Evolutionary conservation across 2,329 filamentous ascomycete genomes (phyloP).

Genomic region (Microthyrium microscopicum): DNA sequence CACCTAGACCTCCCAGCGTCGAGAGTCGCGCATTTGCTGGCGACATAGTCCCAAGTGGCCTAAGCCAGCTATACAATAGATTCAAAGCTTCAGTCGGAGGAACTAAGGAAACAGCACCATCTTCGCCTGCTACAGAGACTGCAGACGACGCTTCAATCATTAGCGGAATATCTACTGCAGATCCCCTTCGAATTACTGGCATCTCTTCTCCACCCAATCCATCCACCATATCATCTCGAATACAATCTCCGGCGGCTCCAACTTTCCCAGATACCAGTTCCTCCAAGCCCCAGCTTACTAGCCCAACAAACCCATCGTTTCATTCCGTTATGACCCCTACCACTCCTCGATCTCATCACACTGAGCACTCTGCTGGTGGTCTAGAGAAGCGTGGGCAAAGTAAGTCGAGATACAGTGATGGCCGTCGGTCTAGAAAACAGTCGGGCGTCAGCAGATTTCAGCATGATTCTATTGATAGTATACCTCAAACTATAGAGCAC

Average conservation of each 20-base stretch:
- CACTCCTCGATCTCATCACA: too few relatives aligned
- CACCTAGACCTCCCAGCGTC: conserved; percentile 40
- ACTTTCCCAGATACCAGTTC: neutral
- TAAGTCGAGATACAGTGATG: too few relatives aligned
- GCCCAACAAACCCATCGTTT: neutral
- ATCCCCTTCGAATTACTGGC: neutral
- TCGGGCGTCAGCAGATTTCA: too few relatives aligned
- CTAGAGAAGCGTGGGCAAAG: too few relatives aligned
- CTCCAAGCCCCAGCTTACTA: neutral
- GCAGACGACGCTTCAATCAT: conserved; percentile 14
- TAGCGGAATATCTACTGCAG: conserved; percentile 10
- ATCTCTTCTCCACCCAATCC: conserved; percentile 20
- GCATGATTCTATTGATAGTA: too few relatives aligned
- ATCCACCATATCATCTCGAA: conserved; percentile 19
- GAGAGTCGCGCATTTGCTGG: conserved; percentile 55
- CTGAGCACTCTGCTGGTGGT: too few relatives aligned
- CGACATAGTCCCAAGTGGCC: conserved; percentile 65
- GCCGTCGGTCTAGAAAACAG: too few relatives aligned
- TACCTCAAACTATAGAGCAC: too few relatives aligned
- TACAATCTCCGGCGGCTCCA: conserved; percentile 21
- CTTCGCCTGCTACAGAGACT: conserved; percentile 17
- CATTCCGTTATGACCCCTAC: too few relatives aligned
- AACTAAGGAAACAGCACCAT: conserved; percentile 35
- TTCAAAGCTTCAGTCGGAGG: conserved; percentile 69
- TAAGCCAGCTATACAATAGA: conserved; percentile 78